Conservation (phyloP, 495 filamentous ascomycete species). For the Pseudevernia furfuracea region DNA sequence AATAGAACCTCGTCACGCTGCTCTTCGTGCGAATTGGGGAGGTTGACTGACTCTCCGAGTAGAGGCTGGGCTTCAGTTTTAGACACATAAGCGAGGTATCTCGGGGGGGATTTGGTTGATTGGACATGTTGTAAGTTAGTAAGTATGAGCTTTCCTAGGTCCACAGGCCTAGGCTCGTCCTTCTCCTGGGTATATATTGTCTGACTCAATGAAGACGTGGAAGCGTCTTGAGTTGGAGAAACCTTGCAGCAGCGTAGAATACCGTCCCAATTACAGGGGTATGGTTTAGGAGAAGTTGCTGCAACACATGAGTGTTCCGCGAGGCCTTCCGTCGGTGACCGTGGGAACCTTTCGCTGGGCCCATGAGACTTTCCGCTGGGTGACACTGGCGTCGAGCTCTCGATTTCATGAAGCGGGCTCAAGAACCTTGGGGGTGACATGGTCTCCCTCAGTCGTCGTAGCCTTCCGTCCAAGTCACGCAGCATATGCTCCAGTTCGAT, state of each 20-base stretch:
- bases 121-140: not conserved
- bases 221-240: not conserved
- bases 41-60: not conserved
- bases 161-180: not conserved
- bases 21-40: not conserved
- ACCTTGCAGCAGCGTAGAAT: not conserved
- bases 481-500: not conserved
- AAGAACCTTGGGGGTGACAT: constrained; percentile 1
- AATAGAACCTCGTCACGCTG: not conserved
- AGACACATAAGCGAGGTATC: not conserved
- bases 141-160: not conserved
- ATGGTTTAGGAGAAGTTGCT: not conserved
- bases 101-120: not conserved
- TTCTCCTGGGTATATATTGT: not conserved
- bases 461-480: not conserved
- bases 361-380: not conserved
- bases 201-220: not conserved
- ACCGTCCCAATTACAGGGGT: not conserved
- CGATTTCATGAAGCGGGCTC: not conserved
- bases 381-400: not conserved
- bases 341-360: not conserved
- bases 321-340: not conserved
- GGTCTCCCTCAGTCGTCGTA: not conserved
- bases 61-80: not conserved
- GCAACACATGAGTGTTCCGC: not conserved